Evolutionary conservation across 805 yeast species (phyloP).

Genomic region (Suhomyces prunicola): DNA sequence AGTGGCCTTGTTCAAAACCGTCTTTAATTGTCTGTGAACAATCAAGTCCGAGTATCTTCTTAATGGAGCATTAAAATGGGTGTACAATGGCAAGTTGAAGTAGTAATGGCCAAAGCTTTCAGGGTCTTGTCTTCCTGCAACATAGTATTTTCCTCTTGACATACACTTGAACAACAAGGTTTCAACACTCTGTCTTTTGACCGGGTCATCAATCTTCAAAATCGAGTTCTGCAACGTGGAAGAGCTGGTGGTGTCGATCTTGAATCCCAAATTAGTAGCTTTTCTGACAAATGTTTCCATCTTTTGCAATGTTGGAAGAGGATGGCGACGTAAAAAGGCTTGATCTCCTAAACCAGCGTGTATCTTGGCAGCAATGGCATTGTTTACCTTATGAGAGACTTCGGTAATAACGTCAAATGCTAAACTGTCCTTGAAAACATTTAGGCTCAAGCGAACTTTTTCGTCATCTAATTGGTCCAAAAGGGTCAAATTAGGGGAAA

Average conservation of each 20-base stretch:
- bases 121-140: constrained; percentile 84
- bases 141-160: constrained; percentile 80
- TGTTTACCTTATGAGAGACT: constrained; percentile 74
- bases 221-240: constrained; percentile 71
- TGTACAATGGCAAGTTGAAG: constrained; percentile 78
- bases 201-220: constrained; percentile 56
- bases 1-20: constrained; percentile 45
- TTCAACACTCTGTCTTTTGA: constrained; percentile 70
- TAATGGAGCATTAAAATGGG: constrained; percentile 91
- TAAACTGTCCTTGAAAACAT: constrained; percentile 61
- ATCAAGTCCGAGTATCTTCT: constrained; percentile 89
- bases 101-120: constrained; percentile 77
- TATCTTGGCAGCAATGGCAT: constrained; percentile 77
- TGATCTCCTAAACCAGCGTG: constrained; percentile 74
- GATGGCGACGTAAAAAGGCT: constrained; percentile 84
- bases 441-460: constrained; percentile 64
- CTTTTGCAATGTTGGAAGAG: constrained; percentile 77
- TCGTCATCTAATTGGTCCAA: constrained; percentile 86
- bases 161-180: constrained; percentile 76
- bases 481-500: constrained; percentile 55
- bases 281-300: constrained; percentile 75
- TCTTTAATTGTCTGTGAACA: constrained; percentile 87
- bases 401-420: constrained; percentile 67
- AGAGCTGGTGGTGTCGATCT: constrained; percentile 71
- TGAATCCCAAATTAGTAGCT: constrained; percentile 61